A percentile compares a stretch with the other conserved stretches of the same genome.
phyloP scores from a whole-genome alignment of 192 early-diverging fungal species.

The Linnemannia hyalina region DNA sequence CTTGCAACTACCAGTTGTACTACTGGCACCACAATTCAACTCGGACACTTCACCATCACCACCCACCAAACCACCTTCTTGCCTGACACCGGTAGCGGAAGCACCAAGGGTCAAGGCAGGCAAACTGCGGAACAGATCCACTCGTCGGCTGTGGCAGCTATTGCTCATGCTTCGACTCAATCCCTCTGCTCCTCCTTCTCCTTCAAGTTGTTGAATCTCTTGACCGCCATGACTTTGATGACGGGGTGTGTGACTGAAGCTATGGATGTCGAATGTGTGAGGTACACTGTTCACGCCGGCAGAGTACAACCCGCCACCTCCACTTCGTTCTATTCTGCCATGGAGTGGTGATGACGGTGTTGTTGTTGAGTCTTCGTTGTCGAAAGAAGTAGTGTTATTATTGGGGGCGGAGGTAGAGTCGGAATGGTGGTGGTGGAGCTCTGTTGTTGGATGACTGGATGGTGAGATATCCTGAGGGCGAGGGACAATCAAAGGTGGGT shows the following conservation, averaged over 20 bases:
- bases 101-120: background rate
- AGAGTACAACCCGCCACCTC: background rate
- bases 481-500: background rate
- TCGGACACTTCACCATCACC: background rate
- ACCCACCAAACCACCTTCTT: background rate
- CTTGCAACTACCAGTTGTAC: background rate
- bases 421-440: background rate
- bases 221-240: background rate
- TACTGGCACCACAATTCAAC: background rate
- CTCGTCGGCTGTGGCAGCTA: background rate
- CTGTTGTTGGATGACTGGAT: background rate
- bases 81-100: background rate
- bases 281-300: background rate
- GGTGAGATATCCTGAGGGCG: background rate
- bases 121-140: background rate
- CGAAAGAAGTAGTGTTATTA: background rate
- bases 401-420: background rate
- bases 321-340: background rate
- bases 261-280: background rate
- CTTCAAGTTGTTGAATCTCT: background rate
- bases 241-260: background rate
- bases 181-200: background rate
- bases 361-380: background rate
- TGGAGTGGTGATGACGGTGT: background rate
- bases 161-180: background rate